Base-by-base conservation (phyloP, 176 grass and related monocot species). In the Raddia distichophylla region DNA sequence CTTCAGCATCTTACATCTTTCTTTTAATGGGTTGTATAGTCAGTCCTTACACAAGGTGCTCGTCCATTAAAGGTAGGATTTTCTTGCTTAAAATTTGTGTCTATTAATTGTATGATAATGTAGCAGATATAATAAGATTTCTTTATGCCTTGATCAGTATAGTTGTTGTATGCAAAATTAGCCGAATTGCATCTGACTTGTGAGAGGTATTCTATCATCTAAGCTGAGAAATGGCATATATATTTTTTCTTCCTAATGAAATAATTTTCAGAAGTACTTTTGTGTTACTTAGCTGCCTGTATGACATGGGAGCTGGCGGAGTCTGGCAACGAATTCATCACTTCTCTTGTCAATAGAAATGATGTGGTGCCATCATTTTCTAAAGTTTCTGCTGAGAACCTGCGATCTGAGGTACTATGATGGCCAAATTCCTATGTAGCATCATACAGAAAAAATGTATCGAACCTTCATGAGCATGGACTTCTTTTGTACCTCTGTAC, bases 261-360 rank as follows among this genome's bases (percentile, higher is more conserved):
- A 86, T 12, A 10, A 70, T 56, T 75, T 76, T 12, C 50, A 42
- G 0, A 47, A 64, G 6, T 63, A 71, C 53, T 85, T 82, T 82
- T 51, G 11, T 90, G 34, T 80, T 80, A 8, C 82, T 60, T 85
- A 97, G 95, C 90, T 85, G 87, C 90, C 56, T 97, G 88, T 77
- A 87, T 97, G 81, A 89, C 95, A 62, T 97, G 92, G 95, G 88
- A 97, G 33, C 85, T 97, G 35, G 92, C 95, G 0, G 90, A 97
- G 75, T 89, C 92, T 5, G 80, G 90, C 43, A 92, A 97, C 89
- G 72, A 91, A 42, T 97, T 92, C 34, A 74, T 97, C 76, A 94
- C 88, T 76, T 87, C 92, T 85, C 87, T 97, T 75, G 74, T 97
- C 69, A 97, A 97, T 83, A 90, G 80, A 90, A 88, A 89, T 87